Evolutionary conservation across 192 early-diverging fungal genomes (phyloP).

Genomic region (Funneliformis mosseae): DNA sequence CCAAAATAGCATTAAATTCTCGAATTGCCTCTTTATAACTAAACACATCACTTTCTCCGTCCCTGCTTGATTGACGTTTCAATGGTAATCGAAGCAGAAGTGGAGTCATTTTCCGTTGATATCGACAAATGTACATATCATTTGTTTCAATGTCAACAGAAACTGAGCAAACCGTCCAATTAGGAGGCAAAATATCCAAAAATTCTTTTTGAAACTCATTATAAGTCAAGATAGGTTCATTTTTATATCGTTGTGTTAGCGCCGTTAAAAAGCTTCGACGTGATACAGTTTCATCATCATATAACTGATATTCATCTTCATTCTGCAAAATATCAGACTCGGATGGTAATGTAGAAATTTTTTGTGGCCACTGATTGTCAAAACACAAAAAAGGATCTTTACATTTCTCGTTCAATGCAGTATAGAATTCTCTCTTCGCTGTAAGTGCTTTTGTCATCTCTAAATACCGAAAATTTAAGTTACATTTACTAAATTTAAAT

Average conservation of each 20-base stretch:
- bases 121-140: slow-evolving; percentile 72
- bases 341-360: slow-evolving; percentile 23
- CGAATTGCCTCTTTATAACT: slow-evolving; percentile 54
- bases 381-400: slow-evolving; percentile 24
- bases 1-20: slow-evolving; percentile 71
- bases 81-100: slow-evolving; percentile 76
- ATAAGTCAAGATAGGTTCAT: slow-evolving; percentile 40
- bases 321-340: neutral
- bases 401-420: slow-evolving; percentile 51
- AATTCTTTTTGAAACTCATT: slow-evolving; percentile 55
- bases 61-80: slow-evolving; percentile 46
- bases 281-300: slow-evolving; percentile 9
- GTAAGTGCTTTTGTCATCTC: slow-evolving; percentile 67
- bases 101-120: slow-evolving; percentile 51
- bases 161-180: slow-evolving; percentile 80
- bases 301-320: neutral
- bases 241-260: slow-evolving; percentile 41
- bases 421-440: slow-evolving; percentile 62
- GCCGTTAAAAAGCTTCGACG: slow-evolving; percentile 30
- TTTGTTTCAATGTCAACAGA: slow-evolving; percentile 69
- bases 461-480: slow-evolving; percentile 18
- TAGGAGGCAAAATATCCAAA: slow-evolving; percentile 57
- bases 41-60: slow-evolving; percentile 48
- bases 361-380: slow-evolving; percentile 42
- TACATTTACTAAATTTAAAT: neutral